Conservation (phyloP, 768 basidiomycete species). For the Mycena leptocephala region DNA sequence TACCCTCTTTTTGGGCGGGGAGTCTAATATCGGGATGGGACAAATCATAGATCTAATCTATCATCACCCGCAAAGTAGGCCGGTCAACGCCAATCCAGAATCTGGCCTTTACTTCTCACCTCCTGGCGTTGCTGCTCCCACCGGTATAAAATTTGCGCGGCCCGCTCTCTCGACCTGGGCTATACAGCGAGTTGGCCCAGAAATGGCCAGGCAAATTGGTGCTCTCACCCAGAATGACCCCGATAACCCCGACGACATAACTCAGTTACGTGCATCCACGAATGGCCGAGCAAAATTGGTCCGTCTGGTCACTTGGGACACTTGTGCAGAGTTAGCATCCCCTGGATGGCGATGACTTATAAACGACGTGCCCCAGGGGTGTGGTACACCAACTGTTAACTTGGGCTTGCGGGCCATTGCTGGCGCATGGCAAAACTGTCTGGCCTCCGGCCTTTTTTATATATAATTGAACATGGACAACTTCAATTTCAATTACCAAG, state of each 20-base stretch:
- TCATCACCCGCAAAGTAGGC: not conserved
- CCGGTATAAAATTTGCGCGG: not conserved
- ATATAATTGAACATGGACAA: too few species aligned
- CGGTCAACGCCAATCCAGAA: not conserved
- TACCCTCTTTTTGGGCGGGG: not conserved
- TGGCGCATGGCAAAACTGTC: too few species aligned
- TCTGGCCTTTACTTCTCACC: not conserved
- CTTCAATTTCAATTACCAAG: too few species aligned
- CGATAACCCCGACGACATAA: not conserved
- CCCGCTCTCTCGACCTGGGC: slow-evolving; percentile 17
- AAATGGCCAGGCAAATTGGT: not conserved
- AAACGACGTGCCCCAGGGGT: not conserved
- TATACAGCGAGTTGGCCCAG: not conserved
- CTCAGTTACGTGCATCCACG: not conserved
- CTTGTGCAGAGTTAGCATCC: not conserved
- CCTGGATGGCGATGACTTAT: not conserved
- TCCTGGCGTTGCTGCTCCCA: not conserved
- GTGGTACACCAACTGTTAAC: not conserved
- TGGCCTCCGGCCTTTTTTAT: too few species aligned
- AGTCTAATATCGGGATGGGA: not conserved
- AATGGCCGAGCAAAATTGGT: not conserved
- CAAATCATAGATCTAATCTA: slow-evolving; percentile 6
- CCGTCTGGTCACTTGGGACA: not conserved
- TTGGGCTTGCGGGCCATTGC: too few species aligned
- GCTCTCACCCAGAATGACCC: not conserved